phyloP scores from a whole-genome alignment of 768 basidiomycete genomes.

The Nidularia sp. region DNA sequence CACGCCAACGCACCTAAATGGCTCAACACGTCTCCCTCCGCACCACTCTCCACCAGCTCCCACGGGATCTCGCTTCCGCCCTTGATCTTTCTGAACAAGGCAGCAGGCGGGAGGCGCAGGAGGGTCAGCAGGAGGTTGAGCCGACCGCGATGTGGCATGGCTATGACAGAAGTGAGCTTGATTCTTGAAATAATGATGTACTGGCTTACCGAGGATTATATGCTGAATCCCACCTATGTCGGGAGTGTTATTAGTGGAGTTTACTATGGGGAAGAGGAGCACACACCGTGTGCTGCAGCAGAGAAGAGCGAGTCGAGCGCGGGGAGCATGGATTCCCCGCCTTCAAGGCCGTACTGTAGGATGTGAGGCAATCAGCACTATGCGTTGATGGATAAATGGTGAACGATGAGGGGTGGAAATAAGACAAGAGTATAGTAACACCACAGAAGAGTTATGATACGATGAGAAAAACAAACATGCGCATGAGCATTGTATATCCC shows the following conservation, averaged over 20 bases:
- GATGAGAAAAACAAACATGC: too few relatives aligned
- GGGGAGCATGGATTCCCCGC: constrained; percentile 91
- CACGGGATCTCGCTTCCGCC: constrained; percentile 72
- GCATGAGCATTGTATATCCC: too few relatives aligned
- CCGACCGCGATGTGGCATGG: constrained; percentile 86
- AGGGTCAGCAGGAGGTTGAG: constrained; percentile 83
- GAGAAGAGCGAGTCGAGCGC: constrained; percentile 77
- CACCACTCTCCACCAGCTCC: constrained; percentile 37
- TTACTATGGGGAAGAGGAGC: background rate
- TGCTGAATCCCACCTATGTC: constrained; percentile 57
- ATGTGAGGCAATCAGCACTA: too few relatives aligned
- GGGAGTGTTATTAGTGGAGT: background rate
- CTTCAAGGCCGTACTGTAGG: constrained; percentile 76
- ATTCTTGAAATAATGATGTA: too few relatives aligned
- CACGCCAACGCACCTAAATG: constrained; percentile 55
- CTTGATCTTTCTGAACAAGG: constrained; percentile 84
- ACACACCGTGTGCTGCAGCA: constrained; percentile 53
- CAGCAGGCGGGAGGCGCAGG: constrained; percentile 59
- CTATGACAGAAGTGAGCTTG: constrained; percentile 17
- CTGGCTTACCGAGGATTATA: constrained; percentile 50
- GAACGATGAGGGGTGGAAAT: too few relatives aligned
- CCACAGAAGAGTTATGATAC: too few relatives aligned
- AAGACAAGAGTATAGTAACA: too few relatives aligned
- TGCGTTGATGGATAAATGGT: too few relatives aligned
- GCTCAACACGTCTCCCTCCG: constrained; percentile 83